Conservation (phyloP, 305 asterid species). For the Fraxinus latifolia region DNA sequence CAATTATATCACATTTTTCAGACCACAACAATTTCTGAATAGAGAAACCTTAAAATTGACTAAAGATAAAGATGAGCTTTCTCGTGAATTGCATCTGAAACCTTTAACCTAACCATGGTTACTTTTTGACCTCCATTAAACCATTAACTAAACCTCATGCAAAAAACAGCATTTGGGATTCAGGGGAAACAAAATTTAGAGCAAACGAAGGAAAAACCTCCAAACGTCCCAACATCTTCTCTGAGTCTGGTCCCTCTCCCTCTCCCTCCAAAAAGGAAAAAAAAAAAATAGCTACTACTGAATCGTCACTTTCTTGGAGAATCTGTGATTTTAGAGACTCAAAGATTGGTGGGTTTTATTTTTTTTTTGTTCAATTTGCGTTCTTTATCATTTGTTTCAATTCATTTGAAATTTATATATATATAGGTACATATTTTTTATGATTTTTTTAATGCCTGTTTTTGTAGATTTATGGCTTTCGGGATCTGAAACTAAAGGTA, state of each 20-base stretch:
- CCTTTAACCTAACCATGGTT: slow-evolving; percentile 54
- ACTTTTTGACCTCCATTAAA: slow-evolving; percentile 32
- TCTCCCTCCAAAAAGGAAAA: slow-evolving; percentile 8
- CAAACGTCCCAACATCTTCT: not conserved
- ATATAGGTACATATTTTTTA: slow-evolving; percentile 18
- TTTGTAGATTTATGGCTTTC: slow-evolving; percentile 31
- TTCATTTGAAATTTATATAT: slow-evolving; percentile 18
- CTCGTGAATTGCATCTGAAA: slow-evolving; percentile 33
- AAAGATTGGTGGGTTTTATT: slow-evolving; percentile 32
- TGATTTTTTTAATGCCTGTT: slow-evolving; percentile 26
- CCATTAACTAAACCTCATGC: slow-evolving; percentile 28
- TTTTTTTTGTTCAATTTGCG: slow-evolving; percentile 8
- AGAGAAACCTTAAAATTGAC: not conserved
- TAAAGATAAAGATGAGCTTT: slow-evolving; percentile 20
- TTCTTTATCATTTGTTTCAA: not conserved
- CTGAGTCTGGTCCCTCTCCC: not conserved
- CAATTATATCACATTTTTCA: not conserved
- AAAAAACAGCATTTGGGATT: slow-evolving; percentile 40
- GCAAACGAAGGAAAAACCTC: slow-evolving; percentile 1
- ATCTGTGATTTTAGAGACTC: not conserved
- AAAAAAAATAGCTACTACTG: not conserved
- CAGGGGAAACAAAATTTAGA: slow-evolving; percentile 24
- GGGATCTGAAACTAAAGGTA: slow-evolving; percentile 56
- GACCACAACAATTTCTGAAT: not conserved
- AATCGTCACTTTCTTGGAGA: not conserved